Percentiles rank a stretch among this genome's conserved stretches.
phyloP scores from a whole-genome alignment of 2,329 filamentous ascomycete genomes.

The Penicillium sp. region DNA sequence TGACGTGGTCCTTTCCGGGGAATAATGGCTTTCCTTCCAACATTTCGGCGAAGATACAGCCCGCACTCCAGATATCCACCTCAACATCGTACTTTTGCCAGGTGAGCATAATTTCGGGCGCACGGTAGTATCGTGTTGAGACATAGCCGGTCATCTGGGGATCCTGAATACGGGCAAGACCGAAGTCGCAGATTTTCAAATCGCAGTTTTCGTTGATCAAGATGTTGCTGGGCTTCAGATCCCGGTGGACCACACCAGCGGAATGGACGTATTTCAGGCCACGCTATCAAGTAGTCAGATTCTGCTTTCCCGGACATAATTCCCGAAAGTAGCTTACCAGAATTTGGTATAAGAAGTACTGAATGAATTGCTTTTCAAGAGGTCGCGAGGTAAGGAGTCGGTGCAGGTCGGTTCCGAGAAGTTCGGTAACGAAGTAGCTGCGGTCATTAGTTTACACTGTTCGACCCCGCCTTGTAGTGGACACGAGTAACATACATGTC shows the following conservation, averaged over 20 bases:
- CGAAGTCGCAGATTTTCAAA: slow-evolving; percentile 99
- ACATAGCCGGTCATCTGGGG: slow-evolving; percentile 99
- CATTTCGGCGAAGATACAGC: slow-evolving; percentile 99
- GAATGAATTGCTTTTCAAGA: slow-evolving; percentile 98
- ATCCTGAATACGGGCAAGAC: slow-evolving; percentile 94
- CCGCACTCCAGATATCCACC: slow-evolving; percentile 98
- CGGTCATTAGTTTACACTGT: slow-evolving; percentile 12
- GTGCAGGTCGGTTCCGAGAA: slow-evolving; percentile 94
- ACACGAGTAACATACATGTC: slow-evolving; percentile 71
- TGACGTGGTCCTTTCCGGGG: slow-evolving; percentile 98
- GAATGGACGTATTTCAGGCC: slow-evolving; percentile 99
- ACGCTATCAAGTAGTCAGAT: slow-evolving; percentile 58
- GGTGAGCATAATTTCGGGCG: slow-evolving; percentile 99
- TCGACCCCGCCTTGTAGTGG: neutral
- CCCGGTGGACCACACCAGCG: slow-evolving; percentile 93
- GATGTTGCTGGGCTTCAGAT: slow-evolving; percentile 98
- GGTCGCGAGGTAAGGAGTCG: slow-evolving; percentile 91
- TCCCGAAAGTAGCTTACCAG: slow-evolving; percentile 61
- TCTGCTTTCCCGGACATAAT: neutral
- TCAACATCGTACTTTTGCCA: slow-evolving; percentile 99
- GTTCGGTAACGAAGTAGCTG: slow-evolving; percentile 97
- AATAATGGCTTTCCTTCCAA: slow-evolving; percentile 97
- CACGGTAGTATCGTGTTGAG: slow-evolving; percentile 96
- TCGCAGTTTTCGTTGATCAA: slow-evolving; percentile 99
- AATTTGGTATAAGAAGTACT: slow-evolving; percentile 99